These are phyloP conservation scores for Warburgia ugandensis DNA, from an alignment of 164 flowering plant genomes.

Conservation along the genomic window DNA sequence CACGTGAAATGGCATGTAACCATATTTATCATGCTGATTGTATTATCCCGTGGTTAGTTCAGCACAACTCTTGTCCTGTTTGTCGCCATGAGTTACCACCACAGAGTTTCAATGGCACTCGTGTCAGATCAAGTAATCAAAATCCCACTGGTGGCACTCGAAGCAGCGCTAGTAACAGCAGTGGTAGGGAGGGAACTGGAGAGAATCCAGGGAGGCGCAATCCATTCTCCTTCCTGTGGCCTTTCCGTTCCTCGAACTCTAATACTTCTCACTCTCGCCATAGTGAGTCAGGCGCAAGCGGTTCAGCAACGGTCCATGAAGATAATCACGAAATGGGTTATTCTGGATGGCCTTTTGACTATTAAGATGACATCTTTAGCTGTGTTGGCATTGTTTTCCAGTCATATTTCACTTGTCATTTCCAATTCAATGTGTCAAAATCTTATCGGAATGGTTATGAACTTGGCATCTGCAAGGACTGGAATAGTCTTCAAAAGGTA, in stretches of 20 bases:
- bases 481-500: conserved; percentile 5
- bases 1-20: conserved; percentile 72
- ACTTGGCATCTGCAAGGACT: neutral
- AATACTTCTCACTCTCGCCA: conserved; percentile 29
- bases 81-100: conserved; percentile 69
- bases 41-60: conserved; percentile 80
- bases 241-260: conserved; percentile 54
- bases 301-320: conserved; percentile 30
- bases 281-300: conserved; percentile 33
- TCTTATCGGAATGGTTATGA: conserved; percentile 1
- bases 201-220: conserved; percentile 45
- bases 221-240: conserved; percentile 68
- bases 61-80: conserved; percentile 83
- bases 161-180: conserved; percentile 21
- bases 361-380: conserved; percentile 6
- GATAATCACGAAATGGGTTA: conserved; percentile 34
- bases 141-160: conserved; percentile 25
- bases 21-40: conserved; percentile 81
- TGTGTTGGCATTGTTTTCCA: neutral
- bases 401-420: neutral
- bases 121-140: conserved; percentile 11
- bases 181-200: conserved; percentile 21
- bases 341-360: conserved; percentile 58
- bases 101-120: conserved; percentile 25
- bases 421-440: neutral